Conservation (phyloP, 805 yeast genomes). For the Nakazawaea holstii region DNA sequence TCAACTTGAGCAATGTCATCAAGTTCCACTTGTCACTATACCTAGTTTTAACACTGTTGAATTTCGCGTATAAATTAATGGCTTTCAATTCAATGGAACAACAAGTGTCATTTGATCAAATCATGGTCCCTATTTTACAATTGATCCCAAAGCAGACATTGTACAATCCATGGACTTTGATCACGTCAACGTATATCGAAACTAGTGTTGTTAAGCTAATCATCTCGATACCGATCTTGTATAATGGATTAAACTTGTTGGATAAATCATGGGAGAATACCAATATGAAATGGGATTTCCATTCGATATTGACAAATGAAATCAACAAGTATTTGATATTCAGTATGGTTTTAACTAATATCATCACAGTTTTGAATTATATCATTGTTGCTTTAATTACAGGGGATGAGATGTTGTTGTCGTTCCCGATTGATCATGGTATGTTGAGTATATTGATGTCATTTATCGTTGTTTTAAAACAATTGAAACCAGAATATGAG, state of each 20-base stretch:
- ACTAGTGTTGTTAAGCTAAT: slow-evolving; percentile 40
- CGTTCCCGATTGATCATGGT: slow-evolving; percentile 47
- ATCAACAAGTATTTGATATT: slow-evolving; percentile 45
- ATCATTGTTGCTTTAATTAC: slow-evolving; percentile 31
- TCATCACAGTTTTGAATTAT: slow-evolving; percentile 40
- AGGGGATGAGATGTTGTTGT: slow-evolving; percentile 31
- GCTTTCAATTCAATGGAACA: not conserved
- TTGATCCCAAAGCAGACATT: slow-evolving; percentile 55
- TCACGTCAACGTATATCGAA: slow-evolving; percentile 63
- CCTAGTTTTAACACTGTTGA: not conserved
- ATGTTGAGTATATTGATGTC: slow-evolving; percentile 42
- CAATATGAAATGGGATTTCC: slow-evolving; percentile 8
- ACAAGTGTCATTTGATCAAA: slow-evolving; percentile 25
- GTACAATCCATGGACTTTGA: slow-evolving; percentile 58
- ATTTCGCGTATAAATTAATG: not conserved
- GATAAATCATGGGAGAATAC: slow-evolving; percentile 46
- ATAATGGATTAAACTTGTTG: slow-evolving; percentile 37
- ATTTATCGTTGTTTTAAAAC: slow-evolving; percentile 53
- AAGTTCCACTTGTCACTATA: not conserved
- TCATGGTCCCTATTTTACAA: slow-evolving; percentile 52
- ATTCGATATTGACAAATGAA: slow-evolving; percentile 22
- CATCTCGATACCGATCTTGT: slow-evolving; percentile 31
- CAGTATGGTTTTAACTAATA: slow-evolving; percentile 53
- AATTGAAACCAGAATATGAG: slow-evolving; percentile 53
- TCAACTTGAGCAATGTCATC: not conserved